Evolutionary conservation across 805 yeast genomes (phyloP).

Genomic region (Lipomyces starkeyi): DNA sequence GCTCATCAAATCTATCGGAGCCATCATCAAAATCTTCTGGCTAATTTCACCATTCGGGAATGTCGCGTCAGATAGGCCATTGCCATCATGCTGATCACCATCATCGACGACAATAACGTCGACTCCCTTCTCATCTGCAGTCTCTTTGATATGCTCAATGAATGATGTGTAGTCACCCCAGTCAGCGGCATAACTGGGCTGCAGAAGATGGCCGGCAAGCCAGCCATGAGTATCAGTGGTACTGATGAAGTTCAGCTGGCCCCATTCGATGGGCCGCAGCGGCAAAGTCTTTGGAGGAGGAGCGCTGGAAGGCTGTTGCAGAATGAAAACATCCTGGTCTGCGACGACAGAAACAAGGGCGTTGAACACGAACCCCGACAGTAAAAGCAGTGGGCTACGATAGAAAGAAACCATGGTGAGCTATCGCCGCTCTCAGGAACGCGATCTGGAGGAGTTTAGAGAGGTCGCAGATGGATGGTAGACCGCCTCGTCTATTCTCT

Average conservation of each 20-base stretch:
- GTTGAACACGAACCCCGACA: slow-evolving; percentile 4
- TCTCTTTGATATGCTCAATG: slow-evolving; percentile 54
- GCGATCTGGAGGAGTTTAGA: neutral
- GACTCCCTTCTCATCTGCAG: slow-evolving; percentile 54
- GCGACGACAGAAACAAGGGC: slow-evolving; percentile 8
- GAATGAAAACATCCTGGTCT: slow-evolving; percentile 15
- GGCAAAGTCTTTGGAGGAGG: slow-evolving; percentile 48
- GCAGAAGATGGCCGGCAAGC: slow-evolving; percentile 88
- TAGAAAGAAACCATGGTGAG: neutral
- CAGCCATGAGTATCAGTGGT: slow-evolving; percentile 98
- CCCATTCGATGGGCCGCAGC: slow-evolving; percentile 65
- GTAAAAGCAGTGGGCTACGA: neutral
- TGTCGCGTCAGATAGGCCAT: slow-evolving; percentile 80
- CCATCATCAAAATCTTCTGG: slow-evolving; percentile 62
- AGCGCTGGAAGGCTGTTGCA: slow-evolving; percentile 46
- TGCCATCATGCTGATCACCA: slow-evolving; percentile 95
- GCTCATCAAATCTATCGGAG: slow-evolving; percentile 78
- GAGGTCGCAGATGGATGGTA: neutral
- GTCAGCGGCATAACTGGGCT: slow-evolving; percentile 75
- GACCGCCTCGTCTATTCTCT: neutral
- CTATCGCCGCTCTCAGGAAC: neutral
- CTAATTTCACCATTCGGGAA: slow-evolving; percentile 70
- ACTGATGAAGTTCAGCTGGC: slow-evolving; percentile 81
- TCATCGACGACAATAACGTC: slow-evolving; percentile 82
- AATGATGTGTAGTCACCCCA: slow-evolving; percentile 93